Base-by-base conservation (phyloP, 139 green algal genomes). In the Closterium sp. region DNA sequence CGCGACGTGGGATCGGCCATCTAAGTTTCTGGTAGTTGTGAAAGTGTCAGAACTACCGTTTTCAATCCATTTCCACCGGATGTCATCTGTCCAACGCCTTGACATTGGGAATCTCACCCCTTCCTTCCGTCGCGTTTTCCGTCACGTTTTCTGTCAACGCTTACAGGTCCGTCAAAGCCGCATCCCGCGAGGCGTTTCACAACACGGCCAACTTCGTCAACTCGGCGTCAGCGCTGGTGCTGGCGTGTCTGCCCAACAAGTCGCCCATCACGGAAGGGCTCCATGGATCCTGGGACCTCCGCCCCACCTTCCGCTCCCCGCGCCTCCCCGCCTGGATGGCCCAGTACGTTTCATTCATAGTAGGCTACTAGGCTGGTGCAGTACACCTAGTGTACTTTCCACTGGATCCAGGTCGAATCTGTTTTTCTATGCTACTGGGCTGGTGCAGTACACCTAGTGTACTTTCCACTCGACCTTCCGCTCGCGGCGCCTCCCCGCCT, bases 171-270 rank as follows among this genome's bases (percentile, higher is more conserved):
- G 70, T 94, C n/a, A 94, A 94, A 85, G 94, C 92, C 19, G 30
- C 94, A 22, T 88, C 38, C 2, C 90, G 92, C 28, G 92, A 94
- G 45, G 91, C 31, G n/a, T 94, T 94, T 17, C 92, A 94, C 85
- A 94, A 93, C 70, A 91, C 91, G 34, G 91, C 92, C 90, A 93
- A 93, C n/a, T 38, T 91, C 6, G 85, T 94, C 87, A 94, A 94
- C 31, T 92, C 91, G 17, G 45, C 91, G 28, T 92, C 92, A 11
- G 90, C 70, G 28, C 19, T 92, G 32, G 90, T 88, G 9, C 42
- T 92, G 10, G 45, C 70, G 28, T 62, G 90, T 24, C 50, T 92
- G 73, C 90, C 90, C 29, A 85, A 85, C 28, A 31, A 86, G n/a
- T 85, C 90, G 32, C 27, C 29, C 90, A 31, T 92, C 30, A 62